Conservation (phyloP, 441 rosid species). For the Pelargonium australe region DNA sequence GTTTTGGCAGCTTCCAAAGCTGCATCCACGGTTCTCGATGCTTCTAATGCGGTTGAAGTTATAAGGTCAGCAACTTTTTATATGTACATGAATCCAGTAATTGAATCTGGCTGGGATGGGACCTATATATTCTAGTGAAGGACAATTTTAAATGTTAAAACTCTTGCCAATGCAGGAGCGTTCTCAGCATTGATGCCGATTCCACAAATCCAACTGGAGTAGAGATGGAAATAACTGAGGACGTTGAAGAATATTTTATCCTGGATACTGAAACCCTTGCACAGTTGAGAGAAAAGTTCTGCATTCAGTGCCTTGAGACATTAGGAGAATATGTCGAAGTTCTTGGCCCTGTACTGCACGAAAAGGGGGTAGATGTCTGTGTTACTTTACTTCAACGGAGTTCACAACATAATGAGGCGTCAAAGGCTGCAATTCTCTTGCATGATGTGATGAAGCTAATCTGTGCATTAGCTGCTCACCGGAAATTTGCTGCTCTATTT, state of each 20-base stretch:
- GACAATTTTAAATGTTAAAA: conserved; percentile 19
- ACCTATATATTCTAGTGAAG: conserved; percentile 7
- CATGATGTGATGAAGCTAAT: conserved; percentile 99
- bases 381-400: conserved; percentile 64
- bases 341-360: conserved; percentile 93
- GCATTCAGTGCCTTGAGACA: conserved; percentile 85
- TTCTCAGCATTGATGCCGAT: conserved; percentile 31
- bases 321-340: conserved; percentile 96
- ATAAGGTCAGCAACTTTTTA: conserved; percentile 50
- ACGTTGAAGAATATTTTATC: conserved; percentile 56
- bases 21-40: conserved; percentile 90
- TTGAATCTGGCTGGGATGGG: conserved; percentile 17
- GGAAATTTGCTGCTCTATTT: conserved; percentile 95
- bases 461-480: conserved; percentile 94
- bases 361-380: conserved; percentile 96
- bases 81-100: conserved; percentile 10
- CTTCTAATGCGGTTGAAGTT: conserved; percentile 69
- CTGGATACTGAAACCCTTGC: conserved; percentile 67
- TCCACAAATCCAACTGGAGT: conserved; percentile 28
- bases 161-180: conserved; percentile 43
- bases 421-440: conserved; percentile 42
- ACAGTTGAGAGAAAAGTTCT: conserved; percentile 80
- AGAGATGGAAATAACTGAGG: conserved; percentile 42
- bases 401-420: conserved; percentile 43
- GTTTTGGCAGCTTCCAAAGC: conserved; percentile 82